Base-by-base conservation (phyloP, 768 basidiomycete species). In the Erythrobasidium yunnanense region DNA sequence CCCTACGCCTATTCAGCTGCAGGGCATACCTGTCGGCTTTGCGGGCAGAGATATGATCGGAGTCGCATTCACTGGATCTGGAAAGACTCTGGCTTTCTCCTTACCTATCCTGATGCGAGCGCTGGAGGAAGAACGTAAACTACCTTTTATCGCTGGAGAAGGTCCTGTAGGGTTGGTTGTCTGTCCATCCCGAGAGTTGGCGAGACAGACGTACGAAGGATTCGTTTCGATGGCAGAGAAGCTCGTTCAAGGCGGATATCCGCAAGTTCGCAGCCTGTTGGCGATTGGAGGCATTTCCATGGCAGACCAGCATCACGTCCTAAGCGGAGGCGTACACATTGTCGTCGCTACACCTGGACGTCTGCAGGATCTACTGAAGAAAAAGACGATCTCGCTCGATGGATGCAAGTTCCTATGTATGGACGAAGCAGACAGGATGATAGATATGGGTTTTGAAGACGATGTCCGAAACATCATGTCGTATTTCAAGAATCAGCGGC, bases 401-500 rank as follows among this genome's bases (percentile, higher is more conserved):
- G 86, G 85, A 69, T 96, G 92, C 85, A 91, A 90, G 79, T 95
- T 84, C 75, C 78, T 99, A 11, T 96, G 92, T 75, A 91, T 99
- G 90, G 95, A 99, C 77, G 95, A 99, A 77, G 95, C 95, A 0
- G 95, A 99, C 77, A 81, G 95, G 66, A 99, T 99, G 95, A 91
- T 99, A 67, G 95, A 99, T 74, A 80, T 96, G 75, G 95, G 95
- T 0, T 99, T 99, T 73, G 95, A 99, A 77, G 95, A 99, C 68
- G 95, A 99, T 71, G 92, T 99, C 30, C 82, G 95, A 65, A 95
- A 91, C 73, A 95, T 99, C 73, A 96, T 99, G 90, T 93, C 89
- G 74, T 97, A 90, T 77, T 97, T 99, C 81, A 91, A 87, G 89
- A 83, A 87, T 68, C 95, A 99, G 81, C 83, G 95, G 2, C 95